Base-by-base conservation (phyloP, 208 protist genomes). In the Strigomonas galati region DNA sequence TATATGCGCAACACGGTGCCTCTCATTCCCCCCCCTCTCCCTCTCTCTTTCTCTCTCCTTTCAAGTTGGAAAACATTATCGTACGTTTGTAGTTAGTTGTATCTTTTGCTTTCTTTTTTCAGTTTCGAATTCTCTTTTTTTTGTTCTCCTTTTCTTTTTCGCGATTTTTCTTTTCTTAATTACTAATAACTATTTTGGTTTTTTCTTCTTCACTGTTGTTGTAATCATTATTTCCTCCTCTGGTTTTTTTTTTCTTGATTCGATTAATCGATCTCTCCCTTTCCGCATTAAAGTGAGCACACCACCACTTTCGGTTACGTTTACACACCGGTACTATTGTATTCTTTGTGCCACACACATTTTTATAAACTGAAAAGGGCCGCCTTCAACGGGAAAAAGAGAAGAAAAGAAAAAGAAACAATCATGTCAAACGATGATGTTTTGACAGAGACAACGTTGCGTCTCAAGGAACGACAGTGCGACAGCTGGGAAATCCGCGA, bases 401-500 rank as follows among this genome's bases (percentile, higher is more conserved):
- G 9, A 9, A 37, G 9, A 37, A 12, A 37, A 37, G 32, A 37
- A 37, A 37, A 12, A 37, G 32, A 27, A 27, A 28, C 9, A 56
- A 28, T 5, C 54, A 62, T 62, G 58, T 62, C 58, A 2, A 49
- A 21, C 10, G 32, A 27, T 30, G 58, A 62, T 15, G 26, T 31
- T 17, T 17, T 46, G 2, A 46, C 40, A 19, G 40, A 46, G 19
- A 46, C 40, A 9, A 46, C 19, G n/a, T 27, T 23, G 44, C 44
- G 23, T 1, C 17, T 17, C 28, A 14, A 27, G 15, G 53, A 56
- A 58, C 52, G 81, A 10, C 72, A 78, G 48, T 79, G 75, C 23
- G 69, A 82, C 26, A 64, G 71, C 32, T 93, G 87, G 85, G 84
- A 92, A 65, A 63, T 95, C 15, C 63, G 77, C 5, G 87, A 95